phyloP scores from a whole-genome alignment of 2,329 filamentous ascomycete species.

The Plectosphaerella plurivora region DNA sequence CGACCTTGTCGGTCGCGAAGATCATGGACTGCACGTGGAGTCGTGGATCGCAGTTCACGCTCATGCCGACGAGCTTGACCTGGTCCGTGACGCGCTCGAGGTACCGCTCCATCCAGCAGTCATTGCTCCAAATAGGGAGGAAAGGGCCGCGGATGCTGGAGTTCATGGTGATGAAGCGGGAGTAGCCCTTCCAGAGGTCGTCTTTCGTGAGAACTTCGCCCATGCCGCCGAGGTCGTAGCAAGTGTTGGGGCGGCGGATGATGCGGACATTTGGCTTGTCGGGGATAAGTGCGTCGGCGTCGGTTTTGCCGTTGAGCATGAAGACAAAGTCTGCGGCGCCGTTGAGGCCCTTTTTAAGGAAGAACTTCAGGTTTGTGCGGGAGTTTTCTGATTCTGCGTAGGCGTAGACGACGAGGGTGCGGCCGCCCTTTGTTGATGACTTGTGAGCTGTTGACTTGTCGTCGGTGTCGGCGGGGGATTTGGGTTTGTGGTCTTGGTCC shows the following conservation, averaged over 20 bases:
- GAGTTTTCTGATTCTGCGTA: conserved; percentile 27
- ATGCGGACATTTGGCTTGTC: conserved; percentile 23
- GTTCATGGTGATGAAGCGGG: conserved; percentile 29
- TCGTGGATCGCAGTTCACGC: conserved; percentile 26
- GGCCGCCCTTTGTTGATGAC: conserved; percentile 9
- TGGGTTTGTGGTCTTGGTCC: no score
- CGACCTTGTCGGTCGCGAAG: conserved; percentile 30
- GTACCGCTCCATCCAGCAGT: conserved; percentile 31
- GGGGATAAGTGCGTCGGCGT: conserved; percentile 19
- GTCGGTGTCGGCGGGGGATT: no score
- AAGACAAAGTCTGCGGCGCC: conserved; percentile 32
- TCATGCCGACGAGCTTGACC: conserved; percentile 31
- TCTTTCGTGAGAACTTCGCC: conserved; percentile 26
- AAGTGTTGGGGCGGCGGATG: conserved; percentile 23
- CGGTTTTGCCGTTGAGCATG: conserved; percentile 29
- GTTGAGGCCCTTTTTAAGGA: conserved; percentile 30
- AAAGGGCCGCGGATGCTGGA: conserved; percentile 30
- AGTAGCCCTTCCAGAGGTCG: conserved; percentile 27
- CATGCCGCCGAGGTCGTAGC: conserved; percentile 29
- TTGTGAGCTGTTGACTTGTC: background rate
- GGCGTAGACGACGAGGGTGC: conserved; percentile 25
- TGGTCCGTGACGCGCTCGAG: conserved; percentile 22
- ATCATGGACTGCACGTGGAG: conserved; percentile 32
- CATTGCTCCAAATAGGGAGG: conserved; percentile 24
- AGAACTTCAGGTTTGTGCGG: conserved; percentile 28